phyloP scores from a whole-genome alignment of 768 basidiomycete genomes.

The Rhodosporidiobolus odoratus region DNA sequence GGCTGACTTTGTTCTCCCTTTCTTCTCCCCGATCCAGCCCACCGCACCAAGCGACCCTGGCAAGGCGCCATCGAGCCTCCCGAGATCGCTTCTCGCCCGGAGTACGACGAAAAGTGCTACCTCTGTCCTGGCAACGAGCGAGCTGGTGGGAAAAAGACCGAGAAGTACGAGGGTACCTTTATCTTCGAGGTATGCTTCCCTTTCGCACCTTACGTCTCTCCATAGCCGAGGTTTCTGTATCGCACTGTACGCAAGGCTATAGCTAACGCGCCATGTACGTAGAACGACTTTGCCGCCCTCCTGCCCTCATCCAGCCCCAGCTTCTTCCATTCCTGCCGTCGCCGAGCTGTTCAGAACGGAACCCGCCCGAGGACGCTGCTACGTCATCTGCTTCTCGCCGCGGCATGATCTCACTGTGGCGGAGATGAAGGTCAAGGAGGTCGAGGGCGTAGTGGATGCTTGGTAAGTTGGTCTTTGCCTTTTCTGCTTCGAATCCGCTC shows the following conservation, averaged over 20 bases:
- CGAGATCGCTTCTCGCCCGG: conserved; percentile 48
- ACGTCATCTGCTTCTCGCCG: conserved; percentile 80
- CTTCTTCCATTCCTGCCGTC: conserved; percentile 1
- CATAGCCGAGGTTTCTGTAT: neutral
- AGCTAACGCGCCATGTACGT: neutral
- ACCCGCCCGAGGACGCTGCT: conserved; percentile 75
- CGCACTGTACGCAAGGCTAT: too few relatives aligned
- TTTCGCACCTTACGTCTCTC: neutral
- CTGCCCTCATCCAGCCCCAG: conserved; percentile 23
- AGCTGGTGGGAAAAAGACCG: conserved; percentile 66
- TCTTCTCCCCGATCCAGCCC: conserved; percentile 48
- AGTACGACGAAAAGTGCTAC: conserved; percentile 56
- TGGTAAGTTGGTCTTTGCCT: conserved; percentile 57
- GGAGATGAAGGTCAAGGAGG: conserved; percentile 56
- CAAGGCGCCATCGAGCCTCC: conserved; percentile 73
- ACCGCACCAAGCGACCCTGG: conserved; percentile 88
- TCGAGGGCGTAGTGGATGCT: conserved; percentile 61
- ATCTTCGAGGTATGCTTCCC: conserved; percentile 44
- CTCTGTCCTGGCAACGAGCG: conserved; percentile 81
- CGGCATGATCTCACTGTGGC: conserved; percentile 80
- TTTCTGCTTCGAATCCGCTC: neutral
- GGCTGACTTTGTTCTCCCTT: neutral
- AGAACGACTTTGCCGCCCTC: conserved; percentile 43
- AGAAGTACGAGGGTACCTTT: conserved; percentile 61
- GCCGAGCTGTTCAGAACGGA: conserved; percentile 48